phyloP scores from a whole-genome alignment of 2,329 filamentous ascomycete species.

The Pseudogymnoascus pannorum region DNA sequence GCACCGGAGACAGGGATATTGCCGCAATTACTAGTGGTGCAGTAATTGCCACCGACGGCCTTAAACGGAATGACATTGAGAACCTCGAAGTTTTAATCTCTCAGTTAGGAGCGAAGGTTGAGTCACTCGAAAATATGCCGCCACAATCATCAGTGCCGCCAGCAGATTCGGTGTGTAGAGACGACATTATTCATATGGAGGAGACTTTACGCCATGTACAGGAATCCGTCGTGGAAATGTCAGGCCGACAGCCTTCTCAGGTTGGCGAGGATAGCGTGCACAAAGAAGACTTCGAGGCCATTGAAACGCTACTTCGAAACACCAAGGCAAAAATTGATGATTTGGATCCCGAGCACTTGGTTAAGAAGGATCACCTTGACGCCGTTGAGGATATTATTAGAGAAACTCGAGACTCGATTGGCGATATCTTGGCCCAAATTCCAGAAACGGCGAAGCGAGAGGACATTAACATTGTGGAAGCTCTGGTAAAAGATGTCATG shows the following conservation, averaged over 20 bases:
- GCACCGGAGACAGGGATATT: constrained; percentile 42
- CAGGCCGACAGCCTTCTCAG: constrained; percentile 33
- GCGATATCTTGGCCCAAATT: constrained; percentile 57
- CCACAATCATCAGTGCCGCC: constrained; percentile 34
- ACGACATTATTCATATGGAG: constrained; percentile 50
- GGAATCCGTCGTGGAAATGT: constrained; percentile 46
- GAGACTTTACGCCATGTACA: constrained; percentile 49
- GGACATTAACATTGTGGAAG: constrained; percentile 69
- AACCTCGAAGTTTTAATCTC: constrained; percentile 77
- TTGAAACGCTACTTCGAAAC: constrained; percentile 84
- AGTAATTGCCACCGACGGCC: constrained; percentile 43
- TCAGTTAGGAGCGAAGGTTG: constrained; percentile 77
- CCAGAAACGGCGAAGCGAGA: constrained; percentile 68
- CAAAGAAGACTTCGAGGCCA: constrained; percentile 81
- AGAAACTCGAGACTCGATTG: constrained; percentile 68
- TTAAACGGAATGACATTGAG: constrained; percentile 69
- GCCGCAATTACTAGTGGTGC: constrained; percentile 43
- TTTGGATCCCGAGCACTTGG: constrained; percentile 63
- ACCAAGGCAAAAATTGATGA: constrained; percentile 86
- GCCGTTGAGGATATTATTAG: constrained; percentile 48
- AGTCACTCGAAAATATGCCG: constrained; percentile 58
- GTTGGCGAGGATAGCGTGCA: constrained; percentile 45
- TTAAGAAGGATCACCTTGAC: constrained; percentile 59
- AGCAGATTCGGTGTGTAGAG: constrained; percentile 39
- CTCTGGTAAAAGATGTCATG: constrained; percentile 71